phyloP scores from a whole-genome alignment of 176 grass and related monocot species.

The Hordeum marinum region DNA sequence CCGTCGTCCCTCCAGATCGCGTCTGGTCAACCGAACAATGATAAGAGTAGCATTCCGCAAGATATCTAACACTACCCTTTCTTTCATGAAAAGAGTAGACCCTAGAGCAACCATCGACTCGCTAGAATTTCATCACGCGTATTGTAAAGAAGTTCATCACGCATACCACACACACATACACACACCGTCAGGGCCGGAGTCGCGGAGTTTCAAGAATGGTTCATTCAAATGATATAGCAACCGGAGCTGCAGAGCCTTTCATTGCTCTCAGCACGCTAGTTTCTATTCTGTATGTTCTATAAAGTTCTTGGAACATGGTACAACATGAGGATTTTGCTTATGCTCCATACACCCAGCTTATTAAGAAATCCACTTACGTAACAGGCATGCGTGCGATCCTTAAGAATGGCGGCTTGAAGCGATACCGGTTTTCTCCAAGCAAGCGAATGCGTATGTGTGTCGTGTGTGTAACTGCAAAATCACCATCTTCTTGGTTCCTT shows the following conservation, averaged over 20 bases:
- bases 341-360: slow-evolving; percentile 5
- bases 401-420: not conserved
- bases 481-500: slow-evolving; percentile 10
- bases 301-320: slow-evolving; percentile 24
- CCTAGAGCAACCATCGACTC: not conserved
- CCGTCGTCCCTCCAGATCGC: no score
- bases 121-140: not conserved
- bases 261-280: not conserved
- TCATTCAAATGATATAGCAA: not conserved
- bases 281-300: slow-evolving; percentile 19
- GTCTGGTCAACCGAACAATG: no score
- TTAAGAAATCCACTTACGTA: slow-evolving; percentile 6
- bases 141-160: not conserved
- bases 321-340: slow-evolving; percentile 23
- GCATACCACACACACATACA: not conserved
- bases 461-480: slow-evolving; percentile 21
- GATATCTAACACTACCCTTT: not conserved
- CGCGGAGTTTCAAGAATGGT: not conserved
- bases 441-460: slow-evolving; percentile 14
- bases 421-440: slow-evolving; percentile 4
- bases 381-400: not conserved
- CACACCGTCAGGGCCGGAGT: not conserved
- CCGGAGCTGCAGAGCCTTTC: not conserved
- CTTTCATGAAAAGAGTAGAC: not conserved
- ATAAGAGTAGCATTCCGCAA: not conserved